These are phyloP conservation scores for Heterococcus sp. DNA, from an alignment of 108 stramenopile genomes.

Conservation along the genomic window DNA sequence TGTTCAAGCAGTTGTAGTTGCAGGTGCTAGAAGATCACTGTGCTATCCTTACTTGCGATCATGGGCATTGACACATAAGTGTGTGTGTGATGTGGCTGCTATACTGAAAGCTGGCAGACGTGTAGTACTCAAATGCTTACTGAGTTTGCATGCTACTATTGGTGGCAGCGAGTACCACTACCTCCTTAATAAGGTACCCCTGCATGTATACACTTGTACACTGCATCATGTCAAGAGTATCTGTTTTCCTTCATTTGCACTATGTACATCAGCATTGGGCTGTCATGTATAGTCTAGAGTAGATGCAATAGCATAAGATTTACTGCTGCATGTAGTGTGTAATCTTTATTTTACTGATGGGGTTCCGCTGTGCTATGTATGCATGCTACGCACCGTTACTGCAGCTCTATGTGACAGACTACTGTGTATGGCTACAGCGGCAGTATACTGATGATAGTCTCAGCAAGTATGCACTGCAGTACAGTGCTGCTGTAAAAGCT, in stretches of 20 bases:
- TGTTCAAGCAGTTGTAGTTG: background rate
- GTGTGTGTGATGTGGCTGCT: conserved; percentile 55
- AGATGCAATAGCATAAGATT: background rate
- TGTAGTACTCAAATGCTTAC: conserved; percentile 66
- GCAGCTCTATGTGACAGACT: conserved; percentile 48
- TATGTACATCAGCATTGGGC: background rate
- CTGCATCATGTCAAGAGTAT: background rate
- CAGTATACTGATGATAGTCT: conserved; percentile 1
- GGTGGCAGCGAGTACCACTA: conserved; percentile 84
- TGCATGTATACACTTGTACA: conserved; percentile 68
- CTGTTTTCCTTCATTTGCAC: background rate
- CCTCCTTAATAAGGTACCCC: conserved; percentile 75
- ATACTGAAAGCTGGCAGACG: conserved; percentile 66
- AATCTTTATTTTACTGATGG: too few relatives aligned
- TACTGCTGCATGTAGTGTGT: background rate
- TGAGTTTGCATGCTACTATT: conserved; percentile 68
- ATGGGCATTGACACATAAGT: conserved; percentile 42
- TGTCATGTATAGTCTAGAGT: background rate
- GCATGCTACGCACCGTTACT: conserved; percentile 53
- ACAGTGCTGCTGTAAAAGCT: too few relatives aligned
- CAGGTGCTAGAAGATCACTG: conserved; percentile 65
- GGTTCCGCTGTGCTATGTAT: conserved; percentile 72
- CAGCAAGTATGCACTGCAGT: background rate
- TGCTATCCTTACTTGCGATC: conserved; percentile 84
- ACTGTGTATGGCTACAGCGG: conserved; percentile 54